Conservation (phyloP, 345 rosid species). For the Linum trigynum region DNA sequence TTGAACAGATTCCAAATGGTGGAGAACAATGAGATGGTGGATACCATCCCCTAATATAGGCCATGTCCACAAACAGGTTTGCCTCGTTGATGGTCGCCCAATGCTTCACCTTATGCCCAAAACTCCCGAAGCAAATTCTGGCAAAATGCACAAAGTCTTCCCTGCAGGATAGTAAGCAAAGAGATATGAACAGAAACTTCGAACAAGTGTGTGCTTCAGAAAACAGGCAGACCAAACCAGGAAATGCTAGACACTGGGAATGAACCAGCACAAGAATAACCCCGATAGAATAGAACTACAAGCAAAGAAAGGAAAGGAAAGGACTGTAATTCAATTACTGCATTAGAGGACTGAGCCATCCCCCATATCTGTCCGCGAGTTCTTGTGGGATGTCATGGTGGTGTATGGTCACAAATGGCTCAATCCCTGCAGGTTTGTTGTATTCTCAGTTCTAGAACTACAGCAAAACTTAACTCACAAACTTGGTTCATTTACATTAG, state of each 20-base stretch:
- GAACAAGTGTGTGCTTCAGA: too few species aligned
- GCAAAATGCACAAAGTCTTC: slow-evolving; percentile 34
- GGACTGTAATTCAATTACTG: slow-evolving; percentile 18
- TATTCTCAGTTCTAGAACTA: neutral
- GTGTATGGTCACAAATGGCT: slow-evolving; percentile 37
- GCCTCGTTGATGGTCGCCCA: slow-evolving; percentile 39
- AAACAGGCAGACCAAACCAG: neutral
- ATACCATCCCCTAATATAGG: slow-evolving; percentile 24
- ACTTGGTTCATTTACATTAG: neutral
- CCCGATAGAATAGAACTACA: too few species aligned
- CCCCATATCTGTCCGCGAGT: slow-evolving; percentile 29
- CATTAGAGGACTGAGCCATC: slow-evolving; percentile 34
- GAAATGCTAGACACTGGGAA: neutral
- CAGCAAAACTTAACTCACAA: too few species aligned
- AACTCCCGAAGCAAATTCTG: slow-evolving; percentile 31
- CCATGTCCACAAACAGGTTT: slow-evolving; percentile 26
- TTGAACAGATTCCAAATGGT: slow-evolving; percentile 36
- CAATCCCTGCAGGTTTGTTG: slow-evolving; percentile 25
- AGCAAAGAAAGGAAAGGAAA: neutral
- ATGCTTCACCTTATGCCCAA: slow-evolving; percentile 33
- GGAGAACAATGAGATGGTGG: slow-evolving; percentile 32
- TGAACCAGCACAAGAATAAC: too few species aligned
- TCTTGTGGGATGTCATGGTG: slow-evolving; percentile 35
- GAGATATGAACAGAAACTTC: neutral
- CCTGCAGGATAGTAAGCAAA: slow-evolving; percentile 16